phyloP scores from a whole-genome alignment of 2,329 filamentous ascomycete genomes.

The Penicillium sp. region DNA sequence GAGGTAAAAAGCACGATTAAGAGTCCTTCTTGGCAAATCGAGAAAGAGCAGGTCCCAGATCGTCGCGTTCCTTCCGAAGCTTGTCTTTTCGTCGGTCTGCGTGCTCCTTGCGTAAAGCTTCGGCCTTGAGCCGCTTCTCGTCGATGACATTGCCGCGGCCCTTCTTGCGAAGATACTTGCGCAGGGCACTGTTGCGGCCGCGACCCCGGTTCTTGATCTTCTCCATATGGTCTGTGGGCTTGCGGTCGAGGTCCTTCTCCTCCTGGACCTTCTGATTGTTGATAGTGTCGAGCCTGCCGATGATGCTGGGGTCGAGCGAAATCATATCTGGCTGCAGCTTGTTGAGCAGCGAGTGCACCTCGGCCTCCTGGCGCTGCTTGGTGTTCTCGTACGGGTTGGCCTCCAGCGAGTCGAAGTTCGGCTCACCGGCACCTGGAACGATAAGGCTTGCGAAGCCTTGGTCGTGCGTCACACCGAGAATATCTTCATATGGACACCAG shows the following conservation, averaged over 20 bases:
- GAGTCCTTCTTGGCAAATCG: constrained; percentile 72
- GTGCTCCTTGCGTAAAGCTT: constrained; percentile 71
- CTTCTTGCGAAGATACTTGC: constrained; percentile 89
- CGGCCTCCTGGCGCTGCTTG: constrained; percentile 87
- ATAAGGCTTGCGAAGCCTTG: constrained; percentile 85
- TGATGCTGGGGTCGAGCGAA: constrained; percentile 83
- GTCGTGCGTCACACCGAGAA: constrained; percentile 80
- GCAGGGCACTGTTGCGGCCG: constrained; percentile 83
- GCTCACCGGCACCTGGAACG: constrained; percentile 90
- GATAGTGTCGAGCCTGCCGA: constrained; percentile 81
- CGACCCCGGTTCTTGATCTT: constrained; percentile 71
- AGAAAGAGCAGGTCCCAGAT: constrained; percentile 79
- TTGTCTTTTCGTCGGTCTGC: constrained; percentile 67
- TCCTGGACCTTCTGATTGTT: constrained; percentile 72
- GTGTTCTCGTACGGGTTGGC: constrained; percentile 90
- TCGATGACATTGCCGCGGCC: constrained; percentile 91
- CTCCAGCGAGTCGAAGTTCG: constrained; percentile 93
- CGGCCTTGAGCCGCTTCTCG: constrained; percentile 82
- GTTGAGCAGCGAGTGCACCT: constrained; percentile 86
- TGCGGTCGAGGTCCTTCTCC: constrained; percentile 76
- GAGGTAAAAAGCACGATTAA: constrained; percentile 18
- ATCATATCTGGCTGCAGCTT: constrained; percentile 98
- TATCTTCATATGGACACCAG: constrained; percentile 95
- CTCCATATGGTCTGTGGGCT: constrained; percentile 57
- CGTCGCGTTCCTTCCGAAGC: constrained; percentile 64